Evolutionary conservation across 1,139 yeast genomes (phyloP).

Genomic region (Hanseniaspora uvarum): DNA sequence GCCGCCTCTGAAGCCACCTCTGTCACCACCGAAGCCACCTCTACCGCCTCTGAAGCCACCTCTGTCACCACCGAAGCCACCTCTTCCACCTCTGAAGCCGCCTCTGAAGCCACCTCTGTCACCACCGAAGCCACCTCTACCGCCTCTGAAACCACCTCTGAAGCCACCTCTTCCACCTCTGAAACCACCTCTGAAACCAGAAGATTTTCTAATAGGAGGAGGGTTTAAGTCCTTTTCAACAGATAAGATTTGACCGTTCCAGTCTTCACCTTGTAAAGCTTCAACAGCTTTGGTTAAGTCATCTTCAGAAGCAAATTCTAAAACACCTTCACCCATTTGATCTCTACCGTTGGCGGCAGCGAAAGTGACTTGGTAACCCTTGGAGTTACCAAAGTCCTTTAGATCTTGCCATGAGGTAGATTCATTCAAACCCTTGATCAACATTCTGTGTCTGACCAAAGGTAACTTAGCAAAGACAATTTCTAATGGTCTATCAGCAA

Average conservation of each 20-base stretch:
- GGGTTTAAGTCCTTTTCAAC: slow-evolving; percentile 73
- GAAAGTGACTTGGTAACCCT: slow-evolving; percentile 55
- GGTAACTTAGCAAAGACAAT: slow-evolving; percentile 62
- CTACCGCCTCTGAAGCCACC: slow-evolving; percentile 30
- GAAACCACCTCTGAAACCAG: slow-evolving; percentile 41
- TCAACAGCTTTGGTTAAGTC: slow-evolving; percentile 62
- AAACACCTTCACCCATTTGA: slow-evolving; percentile 63
- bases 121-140: slow-evolving; percentile 29
- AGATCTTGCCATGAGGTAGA: slow-evolving; percentile 78
- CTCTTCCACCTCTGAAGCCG: slow-evolving; percentile 30
- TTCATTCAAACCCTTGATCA: slow-evolving; percentile 58
- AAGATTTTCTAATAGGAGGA: slow-evolving; percentile 54
- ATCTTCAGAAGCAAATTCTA: slow-evolving; percentile 68
- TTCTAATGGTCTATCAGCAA: slow-evolving; percentile 55
- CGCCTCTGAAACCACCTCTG: slow-evolving; percentile 34
- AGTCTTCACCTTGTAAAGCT: slow-evolving; percentile 59
- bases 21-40: slow-evolving; percentile 31
- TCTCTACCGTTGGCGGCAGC: slow-evolving; percentile 60
- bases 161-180: slow-evolving; percentile 28
- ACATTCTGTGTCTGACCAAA: slow-evolving; percentile 62
- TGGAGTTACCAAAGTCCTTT: slow-evolving; percentile 68
- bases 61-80: slow-evolving; percentile 29
- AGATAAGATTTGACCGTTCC: slow-evolving; percentile 52
- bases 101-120: slow-evolving; percentile 29
- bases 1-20: slow-evolving; percentile 32